A percentile compares a stretch with the other conserved stretches of the same genome.
phyloP scores from a whole-genome alignment of 805 yeast genomes.

The Tetrapisispora iriomotensis region DNA sequence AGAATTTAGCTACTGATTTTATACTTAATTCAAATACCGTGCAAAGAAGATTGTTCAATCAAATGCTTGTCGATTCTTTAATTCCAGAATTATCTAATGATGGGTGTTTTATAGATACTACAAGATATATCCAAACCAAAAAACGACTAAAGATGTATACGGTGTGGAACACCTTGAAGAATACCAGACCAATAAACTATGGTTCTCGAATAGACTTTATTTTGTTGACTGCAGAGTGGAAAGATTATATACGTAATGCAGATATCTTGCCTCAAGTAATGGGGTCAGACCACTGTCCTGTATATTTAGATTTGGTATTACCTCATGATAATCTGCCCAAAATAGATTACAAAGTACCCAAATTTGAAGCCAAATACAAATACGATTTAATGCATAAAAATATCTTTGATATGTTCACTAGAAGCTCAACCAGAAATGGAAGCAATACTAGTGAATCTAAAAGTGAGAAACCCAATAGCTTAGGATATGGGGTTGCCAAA shows the following conservation, averaged over 20 bases:
- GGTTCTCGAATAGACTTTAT: slow-evolving; percentile 87
- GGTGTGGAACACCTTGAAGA: slow-evolving; percentile 80
- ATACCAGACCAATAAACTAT: slow-evolving; percentile 68
- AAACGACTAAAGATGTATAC: slow-evolving; percentile 59
- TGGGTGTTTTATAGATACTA: slow-evolving; percentile 47
- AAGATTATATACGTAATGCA: slow-evolving; percentile 29
- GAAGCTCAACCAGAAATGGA: not conserved
- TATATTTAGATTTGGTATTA: slow-evolving; percentile 52
- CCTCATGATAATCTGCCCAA: too few species aligned
- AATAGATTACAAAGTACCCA: slow-evolving; percentile 18
- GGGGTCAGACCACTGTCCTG: slow-evolving; percentile 96
- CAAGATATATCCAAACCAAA: slow-evolving; percentile 47
- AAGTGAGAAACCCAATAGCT: too few species aligned
- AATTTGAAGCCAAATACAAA: slow-evolving; percentile 44
- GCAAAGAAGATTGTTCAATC: slow-evolving; percentile 38
- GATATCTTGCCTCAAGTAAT: slow-evolving; percentile 55
- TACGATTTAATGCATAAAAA: slow-evolving; percentile 34
- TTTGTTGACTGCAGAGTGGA: slow-evolving; percentile 37
- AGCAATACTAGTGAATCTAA: not conserved
- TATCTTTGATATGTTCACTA: slow-evolving; percentile 30
- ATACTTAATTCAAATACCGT: slow-evolving; percentile 32
- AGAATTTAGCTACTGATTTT: slow-evolving; percentile 28
- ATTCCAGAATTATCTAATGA: slow-evolving; percentile 26
- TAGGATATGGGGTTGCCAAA: too few species aligned
- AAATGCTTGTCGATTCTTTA: slow-evolving; percentile 31